Evolutionary conservation across 371 early-diverging fungal species (phyloP).

Genomic region (Dinochytrium kinnereticum): DNA sequence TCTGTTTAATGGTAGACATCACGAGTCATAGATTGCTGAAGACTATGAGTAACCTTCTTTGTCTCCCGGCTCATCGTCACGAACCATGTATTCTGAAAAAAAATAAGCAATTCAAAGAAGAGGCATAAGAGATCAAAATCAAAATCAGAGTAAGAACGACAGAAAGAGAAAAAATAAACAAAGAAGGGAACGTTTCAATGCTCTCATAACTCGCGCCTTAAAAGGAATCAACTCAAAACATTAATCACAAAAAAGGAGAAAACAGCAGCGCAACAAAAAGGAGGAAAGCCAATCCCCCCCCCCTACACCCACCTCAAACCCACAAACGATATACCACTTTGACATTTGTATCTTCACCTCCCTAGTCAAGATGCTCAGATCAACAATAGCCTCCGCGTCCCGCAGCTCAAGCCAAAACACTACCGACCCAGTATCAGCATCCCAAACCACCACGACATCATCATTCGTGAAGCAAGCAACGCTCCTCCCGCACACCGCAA

Average conservation of each 20-base stretch:
- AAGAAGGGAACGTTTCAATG: neutral
- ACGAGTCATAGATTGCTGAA: too few species aligned
- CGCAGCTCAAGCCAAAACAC: constrained; percentile 25
- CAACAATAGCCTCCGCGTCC: constrained; percentile 11
- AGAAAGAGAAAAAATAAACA: neutral
- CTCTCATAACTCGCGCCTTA: too few species aligned
- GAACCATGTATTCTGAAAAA: constrained; percentile 10
- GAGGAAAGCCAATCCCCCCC: too few species aligned
- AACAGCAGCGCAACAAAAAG: too few species aligned
- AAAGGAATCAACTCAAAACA: too few species aligned
- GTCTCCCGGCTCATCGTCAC: neutral
- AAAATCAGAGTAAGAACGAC: neutral
- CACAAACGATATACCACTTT: constrained; percentile 34
- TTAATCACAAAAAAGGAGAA: too few species aligned
- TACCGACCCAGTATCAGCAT: neutral
- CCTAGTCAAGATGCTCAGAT: constrained; percentile 25
- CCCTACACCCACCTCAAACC: constrained; percentile 38
- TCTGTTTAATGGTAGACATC: too few species aligned
- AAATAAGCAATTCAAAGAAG: neutral
- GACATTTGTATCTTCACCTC: constrained; percentile 40
- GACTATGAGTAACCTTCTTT: neutral
- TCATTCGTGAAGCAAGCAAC: constrained; percentile 35
- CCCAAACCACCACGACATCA: constrained; percentile 33
- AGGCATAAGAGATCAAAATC: neutral
- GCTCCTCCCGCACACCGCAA: constrained; percentile 30